Evolutionary conservation across 2,329 filamentous ascomycete species (phyloP), one percentile per base, ranked within the genome.

Genomic region (Didymella sp.): DNA sequence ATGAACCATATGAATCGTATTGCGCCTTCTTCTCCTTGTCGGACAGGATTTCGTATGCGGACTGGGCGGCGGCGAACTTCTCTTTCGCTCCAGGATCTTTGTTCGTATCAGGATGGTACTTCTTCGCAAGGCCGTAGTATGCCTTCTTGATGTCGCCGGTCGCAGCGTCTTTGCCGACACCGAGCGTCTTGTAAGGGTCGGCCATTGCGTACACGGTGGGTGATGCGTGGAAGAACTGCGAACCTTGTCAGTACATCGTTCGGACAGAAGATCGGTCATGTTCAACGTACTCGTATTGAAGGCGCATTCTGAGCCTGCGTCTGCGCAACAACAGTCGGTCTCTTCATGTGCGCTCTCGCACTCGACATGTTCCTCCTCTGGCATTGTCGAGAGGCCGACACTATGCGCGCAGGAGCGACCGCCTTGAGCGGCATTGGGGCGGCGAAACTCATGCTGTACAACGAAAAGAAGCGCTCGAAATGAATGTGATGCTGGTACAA

Each of bases 101-200:
- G 82, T 98, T 99, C 31, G 95, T 98, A 75, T 99, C 95, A 8
- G 95, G 95, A 71, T 99, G 95, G 75, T 87, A 99, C 73, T 98
- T 99, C 79, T 99, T 99, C 19, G 95, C 95, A 57, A 98, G 82
- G 47, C 93, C 91, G 75, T 99, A 99, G 81, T 99, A 99, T 3
- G 95, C 93, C 77, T 97, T 98, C 76, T 99, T 99, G 75, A 99
- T 98, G 31, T 98, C 94, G 58, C 87, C 82, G 3, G 92, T 81
- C 1, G 91, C 88, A n/a, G 95, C 91, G 60, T 79, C 84, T 76
- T 94, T 96, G 70, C 82, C 82, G 27, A 99, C 91, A 13, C 95
- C 95, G 25, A 99, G 87, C 4, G 90, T 85, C 63, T 87, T 85
- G 77, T 99, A 99, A 1, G 95, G 95, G 70, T 99, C 90, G 74